Evolutionary conservation across 352 stramenopile genomes (phyloP), one percentile per base, ranked within the genome.

Genomic region (Pythium brassicae): DNA sequence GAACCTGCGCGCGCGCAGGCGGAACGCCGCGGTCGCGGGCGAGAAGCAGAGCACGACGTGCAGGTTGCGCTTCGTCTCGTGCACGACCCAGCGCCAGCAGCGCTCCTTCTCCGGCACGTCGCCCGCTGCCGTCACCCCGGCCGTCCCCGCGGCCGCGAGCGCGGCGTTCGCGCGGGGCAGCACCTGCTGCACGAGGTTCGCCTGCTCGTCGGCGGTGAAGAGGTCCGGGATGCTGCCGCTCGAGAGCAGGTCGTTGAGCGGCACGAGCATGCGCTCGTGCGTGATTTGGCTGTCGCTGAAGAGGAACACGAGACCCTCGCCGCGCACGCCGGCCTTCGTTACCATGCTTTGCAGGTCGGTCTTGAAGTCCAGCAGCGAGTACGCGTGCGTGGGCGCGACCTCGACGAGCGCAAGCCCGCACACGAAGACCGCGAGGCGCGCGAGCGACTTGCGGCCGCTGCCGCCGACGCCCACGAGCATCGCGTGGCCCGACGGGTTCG

Each of bases 31-130:
- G 11, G 86, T 92, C n/a, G 95, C 92, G 0, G 95, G 95, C 12
- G 82, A 97, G 59, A 98, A 98, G 57, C 89, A 97, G 9, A 98
- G 71, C 22, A 98, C 86, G 29, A 98, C 90, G 63, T 98, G 95
- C 20, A 98, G 70, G 46, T 98, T 97, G 23, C 79, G 74, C 20
- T 92, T 83, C 47, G 97, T 96, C 63, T 96, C 76, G 12, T 82
- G 65, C 5, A 97, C 74, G 60, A 98, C 97, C 71, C 83, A 98
- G 19, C 90, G 78, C 74, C 94, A 98, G 55, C 89, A 97, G 35
- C 76, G 76, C 32, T 98, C 92, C 43, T 88, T 98, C 57, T 99
- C 96, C 14, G 71, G 78, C 25, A 84, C 65, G 11, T 92, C 62
- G 43, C 76, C 81, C 2, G n/a, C 27, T 12, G 23, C n/a, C 15